A percentile compares a stretch with the other conserved stretches of the same genome.
phyloP scores from a whole-genome alignment of 306 rosid genomes.

The Pterocarpus santalinus region DNA sequence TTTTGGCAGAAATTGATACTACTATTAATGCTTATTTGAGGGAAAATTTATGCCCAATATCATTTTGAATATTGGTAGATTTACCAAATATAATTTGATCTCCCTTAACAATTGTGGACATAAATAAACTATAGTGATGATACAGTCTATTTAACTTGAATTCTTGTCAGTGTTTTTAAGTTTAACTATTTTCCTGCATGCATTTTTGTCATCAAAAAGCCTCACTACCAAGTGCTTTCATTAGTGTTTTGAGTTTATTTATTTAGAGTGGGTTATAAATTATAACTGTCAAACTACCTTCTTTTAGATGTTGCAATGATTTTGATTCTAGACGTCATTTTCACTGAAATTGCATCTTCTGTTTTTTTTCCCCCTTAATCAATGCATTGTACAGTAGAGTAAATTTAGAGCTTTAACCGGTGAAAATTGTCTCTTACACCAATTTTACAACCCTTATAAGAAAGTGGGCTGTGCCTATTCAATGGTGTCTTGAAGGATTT shows the following conservation, averaged over 20 bases:
- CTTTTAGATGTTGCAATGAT: background rate
- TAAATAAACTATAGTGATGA: background rate
- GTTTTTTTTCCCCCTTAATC: background rate
- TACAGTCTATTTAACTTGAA: conserved; percentile 31
- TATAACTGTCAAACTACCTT: background rate
- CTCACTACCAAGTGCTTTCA: conserved; percentile 1
- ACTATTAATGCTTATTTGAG: background rate
- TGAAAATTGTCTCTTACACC: background rate
- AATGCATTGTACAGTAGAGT: background rate
- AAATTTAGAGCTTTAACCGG: background rate
- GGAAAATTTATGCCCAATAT: background rate
- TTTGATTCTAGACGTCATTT: conserved; percentile 11
- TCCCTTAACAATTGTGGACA: conserved; percentile 12
- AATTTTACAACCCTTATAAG: background rate
- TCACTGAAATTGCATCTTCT: background rate
- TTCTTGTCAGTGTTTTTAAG: conserved; percentile 23
- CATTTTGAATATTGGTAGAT: conserved; percentile 16
- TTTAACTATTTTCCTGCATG: background rate
- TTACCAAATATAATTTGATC: conserved; percentile 5
- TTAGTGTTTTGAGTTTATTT: conserved; percentile 9
- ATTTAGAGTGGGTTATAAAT: background rate
- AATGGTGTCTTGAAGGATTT: background rate
- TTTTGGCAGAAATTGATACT: conserved; percentile 28
- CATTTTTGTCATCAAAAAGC: conserved; percentile 20
- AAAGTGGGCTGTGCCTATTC: background rate